Base-by-base conservation (phyloP, 2,329 filamentous ascomycete genomes). In the Chrysoporthe cubensis region DNA sequence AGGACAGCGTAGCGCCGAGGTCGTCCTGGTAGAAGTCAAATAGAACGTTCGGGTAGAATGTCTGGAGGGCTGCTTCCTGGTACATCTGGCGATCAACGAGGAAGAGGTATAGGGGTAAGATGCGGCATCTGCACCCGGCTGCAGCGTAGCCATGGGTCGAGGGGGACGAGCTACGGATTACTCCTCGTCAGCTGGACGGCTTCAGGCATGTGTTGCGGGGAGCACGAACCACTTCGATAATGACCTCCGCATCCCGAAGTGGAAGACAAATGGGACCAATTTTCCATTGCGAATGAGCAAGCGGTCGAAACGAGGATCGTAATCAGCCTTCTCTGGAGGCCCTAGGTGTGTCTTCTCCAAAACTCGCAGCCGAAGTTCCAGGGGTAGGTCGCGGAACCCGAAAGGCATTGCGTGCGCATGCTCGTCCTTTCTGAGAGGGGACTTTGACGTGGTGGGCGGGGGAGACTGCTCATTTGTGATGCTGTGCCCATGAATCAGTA, bases 361-460 rank as follows among this genome's bases (percentile, higher is more conserved):
- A 18, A 66, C 52, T 11, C 32, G 64, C 11, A 62, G 58, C 18
- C 64, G 64, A 54, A 66, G 48, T 18, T 66, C 64, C 37, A 21
- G 48, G 37, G 64, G 59, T 14, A 66, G 46, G 8, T 4, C 26
- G 2, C 48, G 48, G 26, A 52, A 52, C 26, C 26, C 2, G 26
- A 26, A 26, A 26, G 26, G 26, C 26, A 26, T 26, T 26, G 26
- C 26, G 26, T 26, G 26, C 26, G 26, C 26, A 26, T 26, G 26
- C 26, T 26, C 2, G 26, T 26, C 26, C 26, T 26, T 26, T 26
- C 26, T 26, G 26, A 26, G 26, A 26, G 26, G 26, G 26, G 26
- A 26, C 26, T 26, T 2, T 26, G 26, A 26, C 26, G 26, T 2
- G 26, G 26, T 26, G 26, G 26, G 26, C 26, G 26, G 26, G 26